These are phyloP conservation scores for Delphinella strobiligena DNA, from an alignment of 2,329 filamentous ascomycete genomes.

Conservation along the genomic window DNA sequence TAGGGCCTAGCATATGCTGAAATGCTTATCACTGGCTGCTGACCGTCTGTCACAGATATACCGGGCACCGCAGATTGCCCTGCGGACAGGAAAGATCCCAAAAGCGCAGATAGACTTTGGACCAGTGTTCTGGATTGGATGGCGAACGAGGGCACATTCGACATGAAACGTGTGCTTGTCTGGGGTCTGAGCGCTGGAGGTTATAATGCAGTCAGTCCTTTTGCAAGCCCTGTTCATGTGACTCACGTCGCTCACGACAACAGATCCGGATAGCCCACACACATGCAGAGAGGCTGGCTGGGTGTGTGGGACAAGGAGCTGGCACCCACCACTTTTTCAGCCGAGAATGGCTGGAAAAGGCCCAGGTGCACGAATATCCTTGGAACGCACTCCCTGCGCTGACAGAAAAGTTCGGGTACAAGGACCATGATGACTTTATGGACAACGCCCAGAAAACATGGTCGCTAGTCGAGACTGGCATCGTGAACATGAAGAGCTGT, in stretches of 20 bases:
- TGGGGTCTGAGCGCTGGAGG: slow-evolving; percentile 57
- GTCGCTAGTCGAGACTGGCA: slow-evolving; percentile 47
- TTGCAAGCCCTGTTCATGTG: background rate
- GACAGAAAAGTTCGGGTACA: slow-evolving; percentile 43
- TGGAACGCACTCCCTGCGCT: slow-evolving; percentile 30
- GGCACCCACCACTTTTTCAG: slow-evolving; percentile 52
- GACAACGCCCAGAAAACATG: slow-evolving; percentile 42
- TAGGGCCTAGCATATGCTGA: too few species aligned
- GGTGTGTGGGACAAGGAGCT: slow-evolving; percentile 50
- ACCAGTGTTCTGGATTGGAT: slow-evolving; percentile 52
- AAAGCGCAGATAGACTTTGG: slow-evolving; percentile 49
- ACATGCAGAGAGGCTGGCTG: slow-evolving; percentile 42
- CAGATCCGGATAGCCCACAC: slow-evolving; percentile 49
- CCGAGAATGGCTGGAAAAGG: slow-evolving; percentile 46
- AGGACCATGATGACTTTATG: slow-evolving; percentile 15
- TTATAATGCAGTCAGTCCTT: slow-evolving; percentile 47
- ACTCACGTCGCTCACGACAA: background rate
- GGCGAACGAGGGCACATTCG: slow-evolving; percentile 36
- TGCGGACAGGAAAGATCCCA: slow-evolving; percentile 48
- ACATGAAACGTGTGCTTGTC: slow-evolving; percentile 44
- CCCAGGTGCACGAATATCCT: slow-evolving; percentile 51
- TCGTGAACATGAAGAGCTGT: slow-evolving; percentile 41
- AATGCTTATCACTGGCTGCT: too few species aligned
- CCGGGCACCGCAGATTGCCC: slow-evolving; percentile 58
- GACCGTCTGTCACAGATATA: slow-evolving; percentile 44